Conservation (phyloP, 768 basidiomycete genomes). For the Naganishia vaughanmartiniae region DNA sequence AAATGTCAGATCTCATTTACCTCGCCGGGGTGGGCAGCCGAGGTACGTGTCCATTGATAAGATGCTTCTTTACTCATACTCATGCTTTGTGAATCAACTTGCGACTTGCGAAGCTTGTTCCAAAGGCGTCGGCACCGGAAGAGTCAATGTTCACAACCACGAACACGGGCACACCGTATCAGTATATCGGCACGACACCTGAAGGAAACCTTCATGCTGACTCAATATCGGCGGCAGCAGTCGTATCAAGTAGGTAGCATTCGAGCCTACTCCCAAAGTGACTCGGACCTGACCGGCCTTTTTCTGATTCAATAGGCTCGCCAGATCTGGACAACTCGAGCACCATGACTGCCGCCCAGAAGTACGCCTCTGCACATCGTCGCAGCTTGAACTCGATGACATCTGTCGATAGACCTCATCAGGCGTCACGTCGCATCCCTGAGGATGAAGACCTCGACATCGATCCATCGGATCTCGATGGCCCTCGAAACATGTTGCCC, state of each 20-base stretch:
- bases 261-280: too few relatives aligned
- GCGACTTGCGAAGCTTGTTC: not conserved
- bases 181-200: not conserved
- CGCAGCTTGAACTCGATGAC: conserved; percentile 1
- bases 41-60: not conserved
- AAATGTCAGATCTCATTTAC: conserved; percentile 5
- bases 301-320: not conserved
- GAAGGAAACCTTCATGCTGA: not conserved
- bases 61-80: too few relatives aligned
- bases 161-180: conserved; percentile 21
- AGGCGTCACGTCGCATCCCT: not conserved
- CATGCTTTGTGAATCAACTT: too few relatives aligned
- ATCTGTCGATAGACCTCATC: not conserved
- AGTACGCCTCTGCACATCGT: conserved; percentile 12
- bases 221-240: not conserved
- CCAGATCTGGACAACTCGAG: not conserved
- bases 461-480: conserved; percentile 12
- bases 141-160: conserved; percentile 19
- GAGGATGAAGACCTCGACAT: not conserved
- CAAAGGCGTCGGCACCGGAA: conserved; percentile 1
- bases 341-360: conserved; percentile 14
- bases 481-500: conserved; percentile 24
- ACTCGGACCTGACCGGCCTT: too few relatives aligned
- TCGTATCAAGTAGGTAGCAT: not conserved
- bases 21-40: conserved; percentile 21